Percentiles rank a stretch among this genome's conserved stretches.
These are phyloP conservation scores for Citrus sinensis DNA, from an alignment of 345 rosid species.

Conservation along the genomic window DNA sequence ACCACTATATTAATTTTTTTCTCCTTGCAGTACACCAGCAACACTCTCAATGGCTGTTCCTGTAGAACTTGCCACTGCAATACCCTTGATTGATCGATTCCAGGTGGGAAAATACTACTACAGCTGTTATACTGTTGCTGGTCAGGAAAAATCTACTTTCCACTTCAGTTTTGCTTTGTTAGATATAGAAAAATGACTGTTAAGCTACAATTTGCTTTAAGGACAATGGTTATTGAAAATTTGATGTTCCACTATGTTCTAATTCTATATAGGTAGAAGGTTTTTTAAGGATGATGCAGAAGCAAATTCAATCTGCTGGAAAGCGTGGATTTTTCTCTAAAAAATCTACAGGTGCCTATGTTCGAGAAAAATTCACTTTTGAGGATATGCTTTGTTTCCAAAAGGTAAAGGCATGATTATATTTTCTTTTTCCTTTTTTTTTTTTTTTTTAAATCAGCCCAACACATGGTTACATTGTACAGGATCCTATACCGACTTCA, in stretches of 20 bases:
- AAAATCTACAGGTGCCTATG: slow-evolving; percentile 64
- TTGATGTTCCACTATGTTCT: slow-evolving; percentile 1
- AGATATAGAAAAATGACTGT: neutral
- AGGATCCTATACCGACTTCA: slow-evolving; percentile 98
- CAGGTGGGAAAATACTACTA: slow-evolving; percentile 44
- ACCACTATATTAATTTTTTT: neutral
- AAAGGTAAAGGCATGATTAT: slow-evolving; percentile 45
- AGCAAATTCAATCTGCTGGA: slow-evolving; percentile 85
- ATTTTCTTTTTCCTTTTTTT: neutral
- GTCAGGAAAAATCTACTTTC: neutral
- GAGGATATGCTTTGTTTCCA: slow-evolving; percentile 98
- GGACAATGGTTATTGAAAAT: neutral
- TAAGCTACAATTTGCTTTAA: neutral
- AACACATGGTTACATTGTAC: slow-evolving; percentile 21
- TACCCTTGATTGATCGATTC: slow-evolving; percentile 89
- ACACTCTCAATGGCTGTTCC: slow-evolving; percentile 62
- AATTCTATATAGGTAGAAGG: slow-evolving; percentile 66
- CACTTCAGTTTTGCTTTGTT: neutral
- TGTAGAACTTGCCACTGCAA: slow-evolving; percentile 86
- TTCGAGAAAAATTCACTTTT: slow-evolving; percentile 79
- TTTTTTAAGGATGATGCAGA: slow-evolving; percentile 89
- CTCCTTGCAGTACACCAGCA: slow-evolving; percentile 45
- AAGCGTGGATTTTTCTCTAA: slow-evolving; percentile 89
- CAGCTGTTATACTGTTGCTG: neutral
- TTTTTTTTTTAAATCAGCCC: neutral